Conservation (phyloP, 805 yeast genomes). For the Metschnikowia kofuensis region DNA sequence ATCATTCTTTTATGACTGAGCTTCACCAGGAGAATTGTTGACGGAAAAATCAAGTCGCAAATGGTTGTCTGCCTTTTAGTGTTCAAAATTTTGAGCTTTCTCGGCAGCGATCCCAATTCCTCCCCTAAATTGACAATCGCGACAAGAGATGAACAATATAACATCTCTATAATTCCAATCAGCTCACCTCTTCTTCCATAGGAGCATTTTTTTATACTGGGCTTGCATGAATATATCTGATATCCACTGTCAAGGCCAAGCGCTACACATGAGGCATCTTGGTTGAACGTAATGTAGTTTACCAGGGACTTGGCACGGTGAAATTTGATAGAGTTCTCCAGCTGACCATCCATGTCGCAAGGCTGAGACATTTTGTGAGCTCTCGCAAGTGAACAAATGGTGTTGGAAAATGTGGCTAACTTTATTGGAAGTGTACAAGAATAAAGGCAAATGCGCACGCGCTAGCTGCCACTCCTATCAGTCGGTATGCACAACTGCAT, state of each 20-base stretch:
- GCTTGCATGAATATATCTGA: constrained; percentile 82
- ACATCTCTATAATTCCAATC: constrained; percentile 79
- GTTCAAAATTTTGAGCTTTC: constrained; percentile 78
- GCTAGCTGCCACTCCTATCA: background rate
- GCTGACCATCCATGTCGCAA: constrained; percentile 4
- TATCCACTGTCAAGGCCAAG: constrained; percentile 55
- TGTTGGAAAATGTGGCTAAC: too few relatives aligned
- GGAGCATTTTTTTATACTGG: constrained; percentile 55
- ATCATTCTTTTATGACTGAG: constrained; percentile 33
- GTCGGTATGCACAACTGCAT: background rate
- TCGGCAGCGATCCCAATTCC: constrained; percentile 67
- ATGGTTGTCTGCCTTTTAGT: constrained; percentile 60
- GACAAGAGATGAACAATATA: constrained; percentile 81
- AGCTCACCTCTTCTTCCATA: constrained; percentile 44
- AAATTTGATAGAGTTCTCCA: constrained; percentile 1
- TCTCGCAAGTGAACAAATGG: background rate
- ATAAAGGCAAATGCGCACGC: background rate
- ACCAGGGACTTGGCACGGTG: constrained; percentile 18
- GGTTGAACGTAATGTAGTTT: constrained; percentile 65
- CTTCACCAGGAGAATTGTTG: constrained; percentile 38
- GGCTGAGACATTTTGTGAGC: constrained; percentile 2
- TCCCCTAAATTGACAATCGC: constrained; percentile 82
- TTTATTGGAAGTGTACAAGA: background rate
- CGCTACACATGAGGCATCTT: constrained; percentile 80
- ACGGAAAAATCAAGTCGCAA: constrained; percentile 43